These are phyloP conservation scores for Chlorella sp. DNA, from an alignment of 139 green algal genomes.

Conservation along the genomic window DNA sequence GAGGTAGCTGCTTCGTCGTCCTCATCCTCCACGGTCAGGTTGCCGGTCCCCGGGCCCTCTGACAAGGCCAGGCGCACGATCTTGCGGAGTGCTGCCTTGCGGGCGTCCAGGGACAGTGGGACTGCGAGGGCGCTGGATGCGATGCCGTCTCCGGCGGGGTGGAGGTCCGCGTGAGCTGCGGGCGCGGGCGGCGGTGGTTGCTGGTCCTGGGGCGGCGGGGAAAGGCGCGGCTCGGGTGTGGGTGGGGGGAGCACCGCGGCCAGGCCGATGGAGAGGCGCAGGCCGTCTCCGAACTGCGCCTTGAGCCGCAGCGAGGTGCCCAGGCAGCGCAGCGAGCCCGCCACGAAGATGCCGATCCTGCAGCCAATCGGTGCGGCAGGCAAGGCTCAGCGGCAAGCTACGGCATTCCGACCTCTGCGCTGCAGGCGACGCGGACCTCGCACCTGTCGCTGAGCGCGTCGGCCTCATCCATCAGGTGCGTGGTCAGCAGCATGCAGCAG, in stretches of 20 bases:
- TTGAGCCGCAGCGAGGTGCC: background rate
- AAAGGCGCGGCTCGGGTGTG: background rate
- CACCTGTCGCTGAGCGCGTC: conserved; percentile 44
- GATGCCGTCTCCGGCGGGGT: too few species aligned
- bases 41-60: background rate
- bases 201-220: background rate
- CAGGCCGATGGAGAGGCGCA: background rate
- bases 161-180: background rate
- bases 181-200: background rate
- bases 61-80: too few species aligned
- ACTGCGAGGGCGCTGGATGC: background rate
- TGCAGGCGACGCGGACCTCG: too few species aligned
- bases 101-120: background rate
- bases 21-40: too few species aligned
- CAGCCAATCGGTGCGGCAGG: too few species aligned
- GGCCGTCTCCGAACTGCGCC: conserved; percentile 2
- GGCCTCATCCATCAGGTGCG: conserved; percentile 91
- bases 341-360: conserved; percentile 24
- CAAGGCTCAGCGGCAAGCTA: too few species aligned
- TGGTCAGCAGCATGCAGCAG: conserved; percentile 69
- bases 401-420: too few species aligned
- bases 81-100: background rate
- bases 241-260: background rate
- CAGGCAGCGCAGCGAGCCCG: conserved; percentile 7
- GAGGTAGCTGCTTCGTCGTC: too few species aligned